Evolutionary conservation across 176 grass and related monocot species (phyloP).

Genomic region (Carex scoparia): DNA sequence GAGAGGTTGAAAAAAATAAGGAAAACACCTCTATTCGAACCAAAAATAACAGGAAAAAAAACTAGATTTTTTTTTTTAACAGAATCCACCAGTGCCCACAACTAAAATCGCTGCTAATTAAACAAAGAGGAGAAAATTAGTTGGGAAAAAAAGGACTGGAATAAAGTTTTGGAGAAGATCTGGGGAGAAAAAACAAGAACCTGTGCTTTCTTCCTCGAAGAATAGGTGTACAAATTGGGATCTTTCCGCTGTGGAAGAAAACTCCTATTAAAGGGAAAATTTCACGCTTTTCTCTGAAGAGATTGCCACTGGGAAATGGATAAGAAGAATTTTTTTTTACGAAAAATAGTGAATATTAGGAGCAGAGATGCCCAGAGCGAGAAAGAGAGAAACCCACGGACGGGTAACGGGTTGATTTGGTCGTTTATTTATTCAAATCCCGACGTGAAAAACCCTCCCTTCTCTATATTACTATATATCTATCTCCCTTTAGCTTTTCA

Average conservation of each 20-base stretch:
- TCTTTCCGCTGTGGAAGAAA: background rate
- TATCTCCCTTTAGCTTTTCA: background rate
- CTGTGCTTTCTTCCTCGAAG: conserved; percentile 14
- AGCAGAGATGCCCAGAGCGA: conserved; percentile 25
- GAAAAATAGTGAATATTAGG: conserved; percentile 25
- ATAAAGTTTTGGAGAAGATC: background rate
- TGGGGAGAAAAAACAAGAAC: background rate
- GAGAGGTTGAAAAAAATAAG: background rate
- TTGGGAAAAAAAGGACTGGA: background rate
- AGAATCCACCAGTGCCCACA: background rate
- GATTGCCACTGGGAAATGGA: conserved; percentile 31
- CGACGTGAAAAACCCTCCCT: background rate
- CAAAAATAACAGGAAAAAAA: background rate
- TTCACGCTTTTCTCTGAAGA: conserved; percentile 17
- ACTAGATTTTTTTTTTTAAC: background rate
- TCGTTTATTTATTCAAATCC: conserved; percentile 19
- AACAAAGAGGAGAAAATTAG: background rate
- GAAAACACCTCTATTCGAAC: conserved; percentile 15
- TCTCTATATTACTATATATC: background rate
- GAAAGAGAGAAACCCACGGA: conserved; percentile 14
- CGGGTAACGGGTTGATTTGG: conserved; percentile 5
- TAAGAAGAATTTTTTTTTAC: conserved; percentile 25
- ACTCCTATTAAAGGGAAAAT: background rate
- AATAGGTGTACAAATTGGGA: conserved; percentile 19
- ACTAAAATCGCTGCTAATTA: background rate